Percentiles rank a stretch among this genome's conserved stretches.
Conservation (phyloP, 345 rosid species). For the Aquilaria sinensis region DNA sequence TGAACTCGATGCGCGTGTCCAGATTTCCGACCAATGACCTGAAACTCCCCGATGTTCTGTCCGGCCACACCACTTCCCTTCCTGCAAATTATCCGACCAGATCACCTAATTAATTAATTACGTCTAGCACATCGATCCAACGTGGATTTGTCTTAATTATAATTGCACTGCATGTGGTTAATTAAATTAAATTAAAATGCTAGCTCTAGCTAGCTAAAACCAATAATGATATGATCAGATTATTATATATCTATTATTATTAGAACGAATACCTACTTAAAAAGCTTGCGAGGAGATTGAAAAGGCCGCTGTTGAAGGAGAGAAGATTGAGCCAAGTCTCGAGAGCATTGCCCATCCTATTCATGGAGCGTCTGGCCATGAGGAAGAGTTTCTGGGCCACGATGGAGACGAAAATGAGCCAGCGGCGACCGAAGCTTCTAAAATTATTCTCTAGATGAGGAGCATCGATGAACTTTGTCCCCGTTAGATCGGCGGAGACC, state of each 20-base stretch:
- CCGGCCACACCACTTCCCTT: conserved; percentile 41
- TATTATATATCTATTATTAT: background rate
- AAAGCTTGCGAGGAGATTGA: conserved; percentile 22
- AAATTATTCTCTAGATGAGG: conserved; percentile 9
- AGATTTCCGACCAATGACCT: conserved; percentile 28
- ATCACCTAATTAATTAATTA: no score
- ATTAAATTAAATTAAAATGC: no score
- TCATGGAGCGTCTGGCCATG: conserved; percentile 18
- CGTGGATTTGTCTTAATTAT: background rate
- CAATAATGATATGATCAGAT: background rate
- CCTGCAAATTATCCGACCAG: background rate
- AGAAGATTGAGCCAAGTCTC: conserved; percentile 36
- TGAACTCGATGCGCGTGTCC: conserved; percentile 34
- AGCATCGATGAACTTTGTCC: conserved; percentile 23
- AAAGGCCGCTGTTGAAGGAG: conserved; percentile 36
- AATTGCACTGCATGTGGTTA: background rate
- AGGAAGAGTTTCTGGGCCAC: conserved; percentile 34
- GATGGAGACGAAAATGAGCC: conserved; percentile 48
- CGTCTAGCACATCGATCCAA: background rate
- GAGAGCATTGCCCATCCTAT: conserved; percentile 14
- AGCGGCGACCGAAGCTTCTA: conserved; percentile 29
- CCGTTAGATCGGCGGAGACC: conserved; percentile 15
- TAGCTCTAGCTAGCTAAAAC: background rate
- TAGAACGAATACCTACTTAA: background rate
- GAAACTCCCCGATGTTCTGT: conserved; percentile 28